A percentile compares a stretch with the other conserved stretches of the same genome.
Evolutionary conservation across 352 stramenopile species (phyloP).

Genomic region (Globisporangium barbulae): DNA sequence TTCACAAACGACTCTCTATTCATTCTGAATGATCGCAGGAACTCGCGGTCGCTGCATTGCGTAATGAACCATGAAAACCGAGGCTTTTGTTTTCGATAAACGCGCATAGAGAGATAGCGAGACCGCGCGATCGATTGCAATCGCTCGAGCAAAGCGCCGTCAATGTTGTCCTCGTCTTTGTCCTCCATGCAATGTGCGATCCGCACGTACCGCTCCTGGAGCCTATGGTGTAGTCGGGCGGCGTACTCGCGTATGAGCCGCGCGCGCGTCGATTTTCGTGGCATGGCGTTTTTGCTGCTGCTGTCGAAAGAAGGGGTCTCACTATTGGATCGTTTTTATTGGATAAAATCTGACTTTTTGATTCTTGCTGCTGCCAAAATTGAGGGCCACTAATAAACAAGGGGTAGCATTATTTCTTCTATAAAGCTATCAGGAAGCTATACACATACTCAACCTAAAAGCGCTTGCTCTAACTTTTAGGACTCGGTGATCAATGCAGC

Average conservation of each 20-base stretch:
- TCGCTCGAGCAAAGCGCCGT: conserved; percentile 1
- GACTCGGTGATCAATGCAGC: too few species aligned
- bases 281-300: neutral
- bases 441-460: too few species aligned
- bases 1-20: neutral
- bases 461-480: too few species aligned
- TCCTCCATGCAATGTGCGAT: neutral
- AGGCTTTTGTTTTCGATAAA: neutral
- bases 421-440: too few species aligned
- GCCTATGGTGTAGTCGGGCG: neutral
- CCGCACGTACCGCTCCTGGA: neutral
- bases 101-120: neutral
- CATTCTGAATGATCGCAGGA: neutral
- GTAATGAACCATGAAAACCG: neutral
- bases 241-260: too few species aligned
- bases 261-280: neutral
- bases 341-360: neutral
- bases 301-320: neutral
- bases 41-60: neutral
- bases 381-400: neutral
- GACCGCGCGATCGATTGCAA: neutral
- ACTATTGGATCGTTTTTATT: neutral
- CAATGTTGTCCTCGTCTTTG: neutral
- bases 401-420: too few species aligned
- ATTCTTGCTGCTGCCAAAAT: neutral